A percentile compares a stretch with the other conserved stretches of the same genome.
Evolutionary conservation across 768 basidiomycete species (phyloP).

Genomic region (Suillus brevipes): DNA sequence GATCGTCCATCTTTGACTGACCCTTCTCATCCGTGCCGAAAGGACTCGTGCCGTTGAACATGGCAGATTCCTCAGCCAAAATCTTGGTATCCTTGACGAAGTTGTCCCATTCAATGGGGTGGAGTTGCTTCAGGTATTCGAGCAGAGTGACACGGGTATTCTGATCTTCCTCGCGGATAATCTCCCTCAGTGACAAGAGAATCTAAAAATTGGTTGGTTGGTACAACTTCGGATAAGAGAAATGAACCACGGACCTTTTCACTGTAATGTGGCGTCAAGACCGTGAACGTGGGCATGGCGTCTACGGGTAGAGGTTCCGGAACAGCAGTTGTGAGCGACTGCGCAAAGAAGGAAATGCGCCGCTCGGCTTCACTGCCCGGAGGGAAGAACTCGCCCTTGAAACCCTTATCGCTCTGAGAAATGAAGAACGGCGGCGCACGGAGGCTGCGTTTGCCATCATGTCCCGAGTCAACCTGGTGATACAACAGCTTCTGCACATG

Average conservation of each 20-base stretch:
- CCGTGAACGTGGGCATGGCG: slow-evolving; percentile 99
- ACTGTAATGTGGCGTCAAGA: slow-evolving; percentile 96
- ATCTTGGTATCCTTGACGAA: slow-evolving; percentile 99
- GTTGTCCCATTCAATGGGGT: slow-evolving; percentile 98
- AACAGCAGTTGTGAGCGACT: slow-evolving; percentile 92
- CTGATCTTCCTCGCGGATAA: slow-evolving; percentile 98
- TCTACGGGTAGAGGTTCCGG: slow-evolving; percentile 94
- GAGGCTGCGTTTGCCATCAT: slow-evolving; percentile 85
- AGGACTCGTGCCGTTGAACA: slow-evolving; percentile 77
- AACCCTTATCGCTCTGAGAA: slow-evolving; percentile 85
- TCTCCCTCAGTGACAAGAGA: slow-evolving; percentile 92
- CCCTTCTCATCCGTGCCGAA: slow-evolving; percentile 82
- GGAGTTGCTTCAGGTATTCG: slow-evolving; percentile 97
- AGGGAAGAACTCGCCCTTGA: slow-evolving; percentile 92
- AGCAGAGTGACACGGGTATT: slow-evolving; percentile 95
- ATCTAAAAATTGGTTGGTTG: slow-evolving; percentile 52
- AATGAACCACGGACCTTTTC: slow-evolving; percentile 69
- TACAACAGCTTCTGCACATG: slow-evolving; percentile 98
- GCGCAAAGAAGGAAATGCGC: slow-evolving; percentile 98
- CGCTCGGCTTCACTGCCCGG: slow-evolving; percentile 93
- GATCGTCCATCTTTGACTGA: slow-evolving; percentile 81
- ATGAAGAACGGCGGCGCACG: slow-evolving; percentile 98
- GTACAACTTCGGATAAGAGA: slow-evolving; percentile 2
- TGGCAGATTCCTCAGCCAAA: slow-evolving; percentile 90
- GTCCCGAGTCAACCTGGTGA: slow-evolving; percentile 87